These are phyloP conservation scores for Clonostachys rosea DNA, from an alignment of 2,329 filamentous ascomycete genomes.

Conservation along the genomic window DNA sequence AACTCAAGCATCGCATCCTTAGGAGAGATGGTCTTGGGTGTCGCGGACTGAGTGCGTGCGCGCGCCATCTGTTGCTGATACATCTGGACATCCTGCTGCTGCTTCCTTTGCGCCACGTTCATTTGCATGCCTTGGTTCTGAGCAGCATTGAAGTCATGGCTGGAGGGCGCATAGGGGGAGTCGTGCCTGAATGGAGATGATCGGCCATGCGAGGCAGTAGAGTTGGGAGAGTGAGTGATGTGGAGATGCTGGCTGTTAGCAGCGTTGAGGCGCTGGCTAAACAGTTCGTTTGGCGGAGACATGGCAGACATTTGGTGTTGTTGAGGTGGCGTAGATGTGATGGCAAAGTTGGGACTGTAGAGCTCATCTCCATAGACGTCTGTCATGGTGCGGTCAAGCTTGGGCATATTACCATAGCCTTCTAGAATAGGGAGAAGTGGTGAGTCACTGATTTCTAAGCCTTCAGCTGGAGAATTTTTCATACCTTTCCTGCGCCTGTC, in stretches of 20 bases:
- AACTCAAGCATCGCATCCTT: constrained; percentile 90
- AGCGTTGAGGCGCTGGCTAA: constrained; percentile 72
- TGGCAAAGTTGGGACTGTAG: constrained; percentile 66
- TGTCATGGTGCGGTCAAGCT: constrained; percentile 81
- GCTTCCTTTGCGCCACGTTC: constrained; percentile 52
- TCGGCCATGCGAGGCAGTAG: constrained; percentile 47
- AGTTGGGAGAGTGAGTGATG: constrained; percentile 47
- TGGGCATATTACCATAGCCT: constrained; percentile 57
- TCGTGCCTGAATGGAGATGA: constrained; percentile 76
- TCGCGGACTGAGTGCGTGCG: constrained; percentile 32
- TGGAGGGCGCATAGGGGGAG: constrained; percentile 53
- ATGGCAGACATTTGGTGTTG: constrained; percentile 35
- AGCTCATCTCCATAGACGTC: constrained; percentile 82
- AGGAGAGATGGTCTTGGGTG: constrained; percentile 86
- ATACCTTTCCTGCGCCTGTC: constrained; percentile 52
- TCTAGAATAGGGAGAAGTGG: constrained; percentile 47
- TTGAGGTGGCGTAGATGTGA: constrained; percentile 50
- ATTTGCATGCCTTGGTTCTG: constrained; percentile 47
- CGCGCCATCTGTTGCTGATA: constrained; percentile 32
- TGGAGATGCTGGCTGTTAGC: constrained; percentile 70
- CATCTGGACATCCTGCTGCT: constrained; percentile 50
- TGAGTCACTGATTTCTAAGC: constrained; percentile 46
- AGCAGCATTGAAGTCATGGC: constrained; percentile 43
- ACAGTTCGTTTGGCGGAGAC: constrained; percentile 52
- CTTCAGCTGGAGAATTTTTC: constrained; percentile 7